Evolutionary conservation across 129 eudicot genomes (phyloP), one percentile per base, ranked within the genome.

Genomic region (Cynara cardunculus): DNA sequence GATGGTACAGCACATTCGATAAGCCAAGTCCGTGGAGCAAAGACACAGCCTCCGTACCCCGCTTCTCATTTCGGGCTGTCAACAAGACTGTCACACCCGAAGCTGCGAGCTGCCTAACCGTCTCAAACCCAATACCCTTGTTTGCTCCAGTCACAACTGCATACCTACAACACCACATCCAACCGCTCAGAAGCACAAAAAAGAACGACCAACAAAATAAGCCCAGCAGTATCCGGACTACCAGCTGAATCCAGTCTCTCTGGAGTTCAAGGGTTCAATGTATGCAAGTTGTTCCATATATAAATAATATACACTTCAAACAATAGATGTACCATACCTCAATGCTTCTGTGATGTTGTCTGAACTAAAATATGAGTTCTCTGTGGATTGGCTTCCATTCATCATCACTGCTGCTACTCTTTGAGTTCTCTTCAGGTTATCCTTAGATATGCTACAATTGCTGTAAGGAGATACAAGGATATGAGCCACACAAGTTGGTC

Each of bases 111-210:
- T 91, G 98, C 69, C 88, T 72, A 41, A 87, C 97, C 0, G 89
- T 91, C 88, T 94, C 97, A 5, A 89, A 69, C 12, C 98, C 98
- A n/a, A 91, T 94, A 30, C 98, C 98, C 89, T 89, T 91, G 82
- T 94, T 94, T 53, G 97, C 97, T 78, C 97, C 97, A 3, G 98
- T 93, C 72, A 93, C 94, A 76, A 93, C 97, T 25, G 97, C 98
- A 84, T 79, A 85, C 88, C 97, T 93, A 22, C 13, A 41, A 61
- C 46, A 59, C n/a, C 71, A 44, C 39, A 74, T 28, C 25, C 26
- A 78, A 25, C 68, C 69, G 22, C 24, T 64, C 11, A 24, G 26
- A 80, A 46, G 10, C 12, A 13, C 8, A 16, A 37, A 41, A 27
- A 26, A 18, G 18, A 61, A 32, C 3, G 7, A 32, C 37, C 7